These are phyloP conservation scores for Camelina laxa DNA, from an alignment of 345 rosid genomes.

Conservation along the genomic window DNA sequence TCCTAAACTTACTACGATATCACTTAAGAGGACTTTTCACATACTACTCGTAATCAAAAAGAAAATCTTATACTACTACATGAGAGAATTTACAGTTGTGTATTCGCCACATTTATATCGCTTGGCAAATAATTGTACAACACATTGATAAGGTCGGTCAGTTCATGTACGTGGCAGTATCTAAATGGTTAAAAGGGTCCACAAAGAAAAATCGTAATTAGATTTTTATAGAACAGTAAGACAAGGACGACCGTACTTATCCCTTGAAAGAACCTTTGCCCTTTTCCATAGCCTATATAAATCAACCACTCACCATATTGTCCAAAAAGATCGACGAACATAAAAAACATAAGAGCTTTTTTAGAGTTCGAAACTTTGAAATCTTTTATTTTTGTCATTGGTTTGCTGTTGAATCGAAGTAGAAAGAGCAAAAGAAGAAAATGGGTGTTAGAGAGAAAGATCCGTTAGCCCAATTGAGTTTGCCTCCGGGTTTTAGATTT, in stretches of 20 bases:
- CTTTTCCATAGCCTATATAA: slow-evolving; percentile 43
- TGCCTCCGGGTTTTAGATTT: slow-evolving; percentile 96
- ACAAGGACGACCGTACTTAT: slow-evolving; percentile 82
- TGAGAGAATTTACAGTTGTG: neutral
- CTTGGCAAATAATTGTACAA: slow-evolving; percentile 16
- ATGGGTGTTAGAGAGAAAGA: slow-evolving; percentile 78
- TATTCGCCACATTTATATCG: slow-evolving; percentile 33
- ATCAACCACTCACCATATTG: neutral
- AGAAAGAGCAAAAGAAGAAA: slow-evolving; percentile 20
- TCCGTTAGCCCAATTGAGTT: slow-evolving; percentile 75
- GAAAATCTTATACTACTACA: neutral
- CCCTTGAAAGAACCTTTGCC: slow-evolving; percentile 33
- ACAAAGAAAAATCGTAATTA: slow-evolving; percentile 36
- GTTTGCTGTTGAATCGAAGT: neutral
- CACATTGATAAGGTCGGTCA: slow-evolving; percentile 40
- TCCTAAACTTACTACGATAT: neutral
- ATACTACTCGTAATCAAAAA: neutral
- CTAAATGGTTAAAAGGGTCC: slow-evolving; percentile 26
- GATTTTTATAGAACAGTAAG: slow-evolving; percentile 42
- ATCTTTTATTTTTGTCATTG: too few relatives aligned
- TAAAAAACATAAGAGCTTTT: too few relatives aligned
- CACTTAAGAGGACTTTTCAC: neutral
- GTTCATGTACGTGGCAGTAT: slow-evolving; percentile 34
- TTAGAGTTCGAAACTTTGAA: neutral
- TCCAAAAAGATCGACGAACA: slow-evolving; percentile 27